A percentile compares a stretch with the other conserved stretches of the same genome.
These are phyloP conservation scores for Exidia glandulosa DNA, from an alignment of 768 basidiomycete species.

Conservation along the genomic window DNA sequence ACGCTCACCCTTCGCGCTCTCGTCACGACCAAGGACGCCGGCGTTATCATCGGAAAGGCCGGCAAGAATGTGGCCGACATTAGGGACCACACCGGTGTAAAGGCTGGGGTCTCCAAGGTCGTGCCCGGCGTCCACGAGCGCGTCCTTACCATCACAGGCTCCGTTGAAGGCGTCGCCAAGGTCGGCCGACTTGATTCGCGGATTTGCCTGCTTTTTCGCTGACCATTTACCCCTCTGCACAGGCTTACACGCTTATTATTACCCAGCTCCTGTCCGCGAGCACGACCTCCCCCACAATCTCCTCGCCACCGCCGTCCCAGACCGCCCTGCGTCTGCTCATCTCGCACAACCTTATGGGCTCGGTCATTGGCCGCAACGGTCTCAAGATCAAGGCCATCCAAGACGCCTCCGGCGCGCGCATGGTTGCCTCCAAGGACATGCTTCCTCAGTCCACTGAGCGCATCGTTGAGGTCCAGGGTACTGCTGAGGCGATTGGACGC, in stretches of 20 bases:
- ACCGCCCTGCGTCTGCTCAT: conserved; percentile 95
- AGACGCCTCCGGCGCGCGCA: conserved; percentile 88
- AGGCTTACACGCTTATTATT: conserved; percentile 95
- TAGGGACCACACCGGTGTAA: conserved; percentile 90
- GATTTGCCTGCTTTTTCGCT: conserved; percentile 1
- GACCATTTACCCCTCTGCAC: conserved; percentile 10
- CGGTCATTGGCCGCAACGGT: conserved; percentile 91
- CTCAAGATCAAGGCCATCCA: conserved; percentile 99
- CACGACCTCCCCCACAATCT: conserved; percentile 56
- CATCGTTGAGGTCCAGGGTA: conserved; percentile 94
- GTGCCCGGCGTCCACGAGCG: conserved; percentile 96
- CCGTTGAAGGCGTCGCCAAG: conserved; percentile 87
- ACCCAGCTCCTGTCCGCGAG: conserved; percentile 71
- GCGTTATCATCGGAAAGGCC: conserved; percentile 92
- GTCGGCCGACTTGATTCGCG: conserved; percentile 27
- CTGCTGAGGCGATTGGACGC: conserved; percentile 82
- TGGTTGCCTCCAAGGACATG: conserved; percentile 99
- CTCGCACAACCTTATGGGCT: conserved; percentile 99
- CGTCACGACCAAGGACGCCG: conserved; percentile 94
- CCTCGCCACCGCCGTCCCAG: conserved; percentile 34
- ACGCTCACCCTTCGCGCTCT: conserved; percentile 85
- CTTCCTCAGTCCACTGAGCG: conserved; percentile 98
- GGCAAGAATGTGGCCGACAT: conserved; percentile 98
- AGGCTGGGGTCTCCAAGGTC: conserved; percentile 98
- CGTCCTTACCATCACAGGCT: conserved; percentile 87